A percentile compares a stretch with the other conserved stretches of the same genome.
Conservation (phyloP, 2,329 filamentous ascomycete genomes). For the Zopfia rhizophila region DNA sequence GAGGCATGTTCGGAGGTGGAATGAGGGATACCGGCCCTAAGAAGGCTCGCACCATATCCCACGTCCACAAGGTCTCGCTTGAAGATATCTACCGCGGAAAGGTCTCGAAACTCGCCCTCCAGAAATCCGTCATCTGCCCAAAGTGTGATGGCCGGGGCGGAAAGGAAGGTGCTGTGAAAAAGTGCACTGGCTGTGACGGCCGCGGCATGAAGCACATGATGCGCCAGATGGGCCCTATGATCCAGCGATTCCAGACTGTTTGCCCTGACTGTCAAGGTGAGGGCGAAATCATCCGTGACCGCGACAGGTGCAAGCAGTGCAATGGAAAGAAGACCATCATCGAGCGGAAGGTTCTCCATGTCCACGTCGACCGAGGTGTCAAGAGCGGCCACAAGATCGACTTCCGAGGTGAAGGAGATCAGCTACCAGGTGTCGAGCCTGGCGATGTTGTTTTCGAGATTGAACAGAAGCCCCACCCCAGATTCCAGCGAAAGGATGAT, state of each 20-base stretch:
- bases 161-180: conserved; percentile 97
- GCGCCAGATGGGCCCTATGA: conserved; percentile 99
- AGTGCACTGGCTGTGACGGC: conserved; percentile 89
- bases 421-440: conserved; percentile 89
- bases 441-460: conserved; percentile 99
- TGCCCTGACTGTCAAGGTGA: conserved; percentile 98
- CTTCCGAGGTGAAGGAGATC: conserved; percentile 96
- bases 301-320: conserved; percentile 97
- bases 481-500: conserved; percentile 96
- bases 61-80: conserved; percentile 97
- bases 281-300: conserved; percentile 94
- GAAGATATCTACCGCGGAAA: conserved; percentile 99
- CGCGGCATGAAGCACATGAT: conserved; percentile 99
- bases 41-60: conserved; percentile 95
- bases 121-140: conserved; percentile 96
- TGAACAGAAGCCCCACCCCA: conserved; percentile 96
- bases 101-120: conserved; percentile 94
- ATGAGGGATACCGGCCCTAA: conserved; percentile 84
- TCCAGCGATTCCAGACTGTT: conserved; percentile 99
- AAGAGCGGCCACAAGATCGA: conserved; percentile 95
- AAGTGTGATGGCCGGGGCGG: conserved; percentile 94
- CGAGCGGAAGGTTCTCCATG: conserved; percentile 97
- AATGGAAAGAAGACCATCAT: conserved; percentile 97
- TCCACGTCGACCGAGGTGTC: conserved; percentile 95
- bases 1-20: conserved; percentile 73